Percentiles rank a stretch among this genome's conserved stretches.
These are phyloP conservation scores for Jaenimonas drosophilae DNA, from an alignment of 208 protist species.

Conservation along the genomic window DNA sequence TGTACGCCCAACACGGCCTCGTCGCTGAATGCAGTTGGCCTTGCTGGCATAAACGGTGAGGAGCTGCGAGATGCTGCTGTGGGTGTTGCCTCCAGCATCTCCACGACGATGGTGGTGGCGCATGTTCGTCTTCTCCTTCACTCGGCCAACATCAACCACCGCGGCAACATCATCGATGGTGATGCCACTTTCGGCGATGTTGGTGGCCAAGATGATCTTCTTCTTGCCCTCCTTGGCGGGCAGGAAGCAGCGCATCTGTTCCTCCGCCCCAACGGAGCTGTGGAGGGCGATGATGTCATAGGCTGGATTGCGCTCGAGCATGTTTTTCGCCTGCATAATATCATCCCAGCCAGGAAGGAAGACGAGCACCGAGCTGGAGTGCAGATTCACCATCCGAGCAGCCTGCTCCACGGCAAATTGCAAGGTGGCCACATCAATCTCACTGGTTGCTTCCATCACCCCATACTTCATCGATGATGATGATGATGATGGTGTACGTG, in stretches of 20 bases:
- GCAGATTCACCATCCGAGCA: slow-evolving; percentile 56
- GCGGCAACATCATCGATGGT: slow-evolving; percentile 99
- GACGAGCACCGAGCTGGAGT: slow-evolving; percentile 71
- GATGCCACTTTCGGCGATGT: slow-evolving; percentile 99
- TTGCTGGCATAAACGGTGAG: slow-evolving; percentile 76
- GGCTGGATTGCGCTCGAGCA: slow-evolving; percentile 55
- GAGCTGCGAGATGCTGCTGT: slow-evolving; percentile 33
- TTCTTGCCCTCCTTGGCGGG: slow-evolving; percentile 78
- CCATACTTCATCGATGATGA: slow-evolving; percentile 40
- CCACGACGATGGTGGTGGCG: slow-evolving; percentile 26
- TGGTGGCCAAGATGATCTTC: slow-evolving; percentile 98
- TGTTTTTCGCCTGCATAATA: slow-evolving; percentile 60
- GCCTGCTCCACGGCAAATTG: slow-evolving; percentile 82
- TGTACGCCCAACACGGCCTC: slow-evolving; percentile 91
- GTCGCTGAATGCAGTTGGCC: slow-evolving; percentile 90
- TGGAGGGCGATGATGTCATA: slow-evolving; percentile 82
- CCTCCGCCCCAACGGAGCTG: slow-evolving; percentile 91
- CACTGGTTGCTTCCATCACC: slow-evolving; percentile 44
- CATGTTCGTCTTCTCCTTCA: slow-evolving; percentile 94
- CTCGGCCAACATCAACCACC: slow-evolving; percentile 95
- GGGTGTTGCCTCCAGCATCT: slow-evolving; percentile 12
- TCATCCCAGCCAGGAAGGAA: slow-evolving; percentile 93
- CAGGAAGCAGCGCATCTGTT: slow-evolving; percentile 97
- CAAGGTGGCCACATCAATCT: slow-evolving; percentile 78
- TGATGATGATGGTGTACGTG: neutral